Evolutionary conservation across 495 filamentous ascomycete species (phyloP), one percentile per base, ranked within the genome.

Genomic region (Penicillium paradoxum): DNA sequence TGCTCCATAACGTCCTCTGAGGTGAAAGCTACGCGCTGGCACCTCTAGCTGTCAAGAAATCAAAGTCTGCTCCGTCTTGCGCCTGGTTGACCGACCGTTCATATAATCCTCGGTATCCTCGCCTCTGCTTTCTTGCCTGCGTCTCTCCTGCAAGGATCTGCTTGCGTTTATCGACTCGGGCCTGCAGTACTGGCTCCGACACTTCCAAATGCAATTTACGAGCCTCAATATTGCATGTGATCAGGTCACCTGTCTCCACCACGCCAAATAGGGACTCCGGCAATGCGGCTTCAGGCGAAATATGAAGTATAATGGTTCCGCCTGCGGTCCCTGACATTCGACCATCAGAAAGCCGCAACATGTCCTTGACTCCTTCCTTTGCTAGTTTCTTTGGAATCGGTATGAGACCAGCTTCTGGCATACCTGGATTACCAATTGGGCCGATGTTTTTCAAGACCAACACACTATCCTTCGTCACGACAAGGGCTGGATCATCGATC

Each of bases 301-400:
- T 73, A 61, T 87, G 84, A 34, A 88, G 66, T 0, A 85, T 71
- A n/a, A 88, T 83, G 0, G 82, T 87, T 1, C 84, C 84, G 0
- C 82, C 83, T 0, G 84, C 84, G 0, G 84, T 88, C 0, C 84
- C 84, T 32, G 79, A 83, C 82, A 88, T 86, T 11, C 84, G 64
- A 0, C 84, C 84, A 57, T 88, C 84, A 0, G 79, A 83, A 1
- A 88, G 63, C 0, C 84, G 69, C 34, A 88, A 63, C 84, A 88
- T 88, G 63, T 87, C 84, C 38, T 64, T 65, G 0, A 86, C 81
- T 0, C 84, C 84, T n/a, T 64, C 58, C 2, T 65, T 69, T 0
- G 76, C 82, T 6, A 87, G 70, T 51, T 84, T 85, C 29, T 80
- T 73, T 25, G 84, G 83, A 11, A 86, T 85, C 1, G 83, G 84